Percentiles rank a stretch among this genome's conserved stretches.
Evolutionary conservation across 2,329 filamentous ascomycete genomes (phyloP).

Genomic region (Hypoxylon sp.): DNA sequence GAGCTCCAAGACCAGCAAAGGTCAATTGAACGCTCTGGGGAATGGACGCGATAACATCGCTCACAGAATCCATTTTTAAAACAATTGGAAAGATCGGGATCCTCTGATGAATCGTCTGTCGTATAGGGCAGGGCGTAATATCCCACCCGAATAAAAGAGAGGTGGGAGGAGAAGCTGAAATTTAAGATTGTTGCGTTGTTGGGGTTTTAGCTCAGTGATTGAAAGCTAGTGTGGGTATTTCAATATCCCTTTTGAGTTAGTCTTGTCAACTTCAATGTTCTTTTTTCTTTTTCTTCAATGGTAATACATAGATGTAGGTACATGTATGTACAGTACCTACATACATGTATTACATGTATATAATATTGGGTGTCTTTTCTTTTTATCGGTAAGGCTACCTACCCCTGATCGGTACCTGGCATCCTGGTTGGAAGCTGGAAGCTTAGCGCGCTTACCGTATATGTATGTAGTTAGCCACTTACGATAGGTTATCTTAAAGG

Average conservation of each 20-base stretch:
- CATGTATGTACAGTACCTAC: too few relatives aligned
- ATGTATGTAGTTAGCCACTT: neutral
- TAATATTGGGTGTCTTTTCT: neutral
- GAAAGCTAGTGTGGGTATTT: constrained; percentile 16
- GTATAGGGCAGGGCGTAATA: neutral
- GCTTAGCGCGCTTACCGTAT: neutral
- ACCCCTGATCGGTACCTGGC: neutral
- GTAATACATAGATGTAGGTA: too few relatives aligned
- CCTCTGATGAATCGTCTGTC: neutral
- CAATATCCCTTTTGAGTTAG: constrained; percentile 4
- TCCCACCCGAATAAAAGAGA: neutral
- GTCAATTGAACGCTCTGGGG: constrained; percentile 64
- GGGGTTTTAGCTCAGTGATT: constrained; percentile 21
- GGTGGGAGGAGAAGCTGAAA: neutral
- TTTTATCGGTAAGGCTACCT: neutral
- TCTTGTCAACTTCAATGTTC: too few relatives aligned
- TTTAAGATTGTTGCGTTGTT: constrained; percentile 10
- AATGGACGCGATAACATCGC: constrained; percentile 57
- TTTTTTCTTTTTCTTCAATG: constrained; percentile 5
- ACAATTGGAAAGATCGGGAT: neutral
- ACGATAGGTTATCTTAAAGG: neutral
- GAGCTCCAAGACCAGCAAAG: constrained; percentile 70
- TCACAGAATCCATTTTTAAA: constrained; percentile 54
- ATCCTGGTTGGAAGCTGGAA: neutral
- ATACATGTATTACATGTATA: too few relatives aligned